Evolutionary conservation across 768 basidiomycete species (phyloP), one percentile per base, ranked within the genome.

Genomic region (Rhizopogon vulgaris): DNA sequence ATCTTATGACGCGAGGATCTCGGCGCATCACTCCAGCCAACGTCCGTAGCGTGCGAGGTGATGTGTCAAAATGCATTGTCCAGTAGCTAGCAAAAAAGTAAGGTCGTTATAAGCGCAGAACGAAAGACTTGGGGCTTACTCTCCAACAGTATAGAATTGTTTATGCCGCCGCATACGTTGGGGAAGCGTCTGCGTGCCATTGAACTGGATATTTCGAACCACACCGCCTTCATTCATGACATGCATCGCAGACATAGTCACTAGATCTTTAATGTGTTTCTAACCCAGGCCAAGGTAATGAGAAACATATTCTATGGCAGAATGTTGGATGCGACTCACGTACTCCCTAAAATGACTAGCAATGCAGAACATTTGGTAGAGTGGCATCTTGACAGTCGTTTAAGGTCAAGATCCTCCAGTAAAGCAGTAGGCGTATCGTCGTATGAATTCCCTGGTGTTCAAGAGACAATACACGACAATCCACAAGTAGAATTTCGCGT

Each of bases 41-140:
- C 1, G 77, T 72, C 6, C 73, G 71, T 45, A 94, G 73, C 0
- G 81, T 83, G 37, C 73, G 73, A 10, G 92, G 92, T 8, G 87
- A 86, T 3, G 89, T 81, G 73, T 95, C 93, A 65, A 94, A 95
- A 63, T 90, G 80, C 74, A 95, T 79, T 4, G 87, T 84, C 90
- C 90, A 94, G 66, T 93, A 93, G 60, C 92, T 94, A 59, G 42
- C 3, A 30, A 22, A 48, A 14, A 12, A 17, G 34, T 4, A 6
- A 38, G 52, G 65, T 24, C 57, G 55, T n/a, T 24, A 43, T 0
- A 30, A 22, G 38, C 14, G 48, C 6, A 28, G 15, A 9, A 25
- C 6, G 38, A 9, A 41, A 30, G n/a, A 49, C 4, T 5, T 1
- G 36, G 9, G 3, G 87, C 91, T 67, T 62, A 92, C 91, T 94